Evolutionary conservation across 257 asterid species (phyloP).

Genomic region (Lithospermum erythrorhizon): DNA sequence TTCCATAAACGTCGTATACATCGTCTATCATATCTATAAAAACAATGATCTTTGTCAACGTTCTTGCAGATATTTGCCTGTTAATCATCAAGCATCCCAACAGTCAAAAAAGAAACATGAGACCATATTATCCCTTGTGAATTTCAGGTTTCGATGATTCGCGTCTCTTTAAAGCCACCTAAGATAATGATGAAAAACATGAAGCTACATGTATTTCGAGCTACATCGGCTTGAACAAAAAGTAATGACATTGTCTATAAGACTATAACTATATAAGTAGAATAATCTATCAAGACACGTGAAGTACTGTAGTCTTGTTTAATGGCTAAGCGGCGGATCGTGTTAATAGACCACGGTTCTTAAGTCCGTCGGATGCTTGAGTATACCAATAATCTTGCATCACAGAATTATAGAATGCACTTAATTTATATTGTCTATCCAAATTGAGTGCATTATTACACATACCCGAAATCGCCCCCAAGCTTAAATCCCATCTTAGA

Average conservation of each 20-base stretch:
- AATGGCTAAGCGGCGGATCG: no score
- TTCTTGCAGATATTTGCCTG: neutral
- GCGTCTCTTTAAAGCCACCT: constrained; percentile 15
- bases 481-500: no score
- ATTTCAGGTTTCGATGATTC: constrained; percentile 6
- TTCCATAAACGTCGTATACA: constrained; percentile 6
- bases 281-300: fast-evolving
- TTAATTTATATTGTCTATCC: no score
- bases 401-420: neutral
- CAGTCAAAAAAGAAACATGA: constrained; percentile 9
- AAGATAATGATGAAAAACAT: no score
- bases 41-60: neutral
- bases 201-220: neutral
- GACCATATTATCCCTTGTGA: constrained; percentile 10
- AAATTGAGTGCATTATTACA: no score
- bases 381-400: neutral
- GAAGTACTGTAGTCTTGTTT: no score
- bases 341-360: neutral
- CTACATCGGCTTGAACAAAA: no score
- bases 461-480: neutral
- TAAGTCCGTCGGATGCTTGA: no score
- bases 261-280: neutral
- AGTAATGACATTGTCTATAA: neutral
- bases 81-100: constrained; percentile 4
- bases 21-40: constrained; percentile 2